Conservation (phyloP, 257 asterid genomes). For the Ilex aquifolium region DNA sequence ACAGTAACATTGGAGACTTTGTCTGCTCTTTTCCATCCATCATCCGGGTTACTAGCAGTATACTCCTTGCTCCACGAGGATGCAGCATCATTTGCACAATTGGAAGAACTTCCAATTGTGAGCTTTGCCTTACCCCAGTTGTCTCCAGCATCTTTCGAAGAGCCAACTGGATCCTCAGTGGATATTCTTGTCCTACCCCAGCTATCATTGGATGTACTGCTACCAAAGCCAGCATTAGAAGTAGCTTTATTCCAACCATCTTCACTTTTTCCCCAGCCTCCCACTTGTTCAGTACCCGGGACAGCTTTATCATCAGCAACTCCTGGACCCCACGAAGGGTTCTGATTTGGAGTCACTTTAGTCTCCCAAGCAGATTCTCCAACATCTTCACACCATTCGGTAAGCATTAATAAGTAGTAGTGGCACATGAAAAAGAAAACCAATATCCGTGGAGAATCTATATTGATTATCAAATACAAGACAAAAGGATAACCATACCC, state of each 20-base stretch:
- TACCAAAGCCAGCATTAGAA: slow-evolving; percentile 18
- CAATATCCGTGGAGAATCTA: no score
- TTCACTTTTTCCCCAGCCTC: slow-evolving; percentile 48
- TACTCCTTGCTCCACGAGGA: background rate
- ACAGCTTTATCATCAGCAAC: slow-evolving; percentile 29
- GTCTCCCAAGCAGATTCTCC: slow-evolving; percentile 60
- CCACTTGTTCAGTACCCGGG: slow-evolving; percentile 26
- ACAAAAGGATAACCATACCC: slow-evolving; percentile 30
- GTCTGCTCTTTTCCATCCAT: no score
- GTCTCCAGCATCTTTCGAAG: no score
- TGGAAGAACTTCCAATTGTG: background rate
- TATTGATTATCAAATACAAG: background rate
- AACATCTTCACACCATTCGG: slow-evolving; percentile 16
- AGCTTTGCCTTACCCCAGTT: no score
- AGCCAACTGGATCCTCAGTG: no score
- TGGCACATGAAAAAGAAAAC: no score
- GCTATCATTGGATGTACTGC: slow-evolving; percentile 21
- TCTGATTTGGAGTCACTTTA: slow-evolving; percentile 36
- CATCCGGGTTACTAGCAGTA: background rate
- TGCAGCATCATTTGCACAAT: background rate
- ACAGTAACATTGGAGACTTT: no score
- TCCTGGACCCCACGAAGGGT: slow-evolving; percentile 69
- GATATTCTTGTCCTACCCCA: slow-evolving; percentile 27
- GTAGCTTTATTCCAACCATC: slow-evolving; percentile 26
- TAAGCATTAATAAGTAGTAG: slow-evolving; percentile 3